A percentile compares a stretch with the other conserved stretches of the same genome.
Evolutionary conservation across 352 stramenopile species (phyloP).

Genomic region (Saprolegnia diclina): DNA sequence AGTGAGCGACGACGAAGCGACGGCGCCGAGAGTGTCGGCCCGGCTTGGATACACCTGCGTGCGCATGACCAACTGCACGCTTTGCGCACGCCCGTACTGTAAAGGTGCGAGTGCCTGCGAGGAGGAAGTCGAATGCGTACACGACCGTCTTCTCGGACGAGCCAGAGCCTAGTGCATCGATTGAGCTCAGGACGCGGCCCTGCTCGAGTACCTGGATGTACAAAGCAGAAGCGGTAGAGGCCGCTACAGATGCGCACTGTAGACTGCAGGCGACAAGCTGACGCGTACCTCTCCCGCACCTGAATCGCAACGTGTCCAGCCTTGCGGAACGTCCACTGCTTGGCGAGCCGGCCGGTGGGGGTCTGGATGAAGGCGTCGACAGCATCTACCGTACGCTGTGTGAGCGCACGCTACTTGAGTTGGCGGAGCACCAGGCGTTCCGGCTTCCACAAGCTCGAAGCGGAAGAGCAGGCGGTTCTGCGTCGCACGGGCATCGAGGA

Average conservation of each 20-base stretch:
- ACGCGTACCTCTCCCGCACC: neutral
- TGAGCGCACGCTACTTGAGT: too few relatives aligned
- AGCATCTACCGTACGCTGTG: neutral
- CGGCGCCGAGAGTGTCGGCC: neutral
- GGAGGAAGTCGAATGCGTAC: conserved; percentile 6
- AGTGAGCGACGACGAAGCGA: neutral
- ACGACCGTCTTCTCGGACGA: neutral
- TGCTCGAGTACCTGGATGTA: conserved; percentile 9
- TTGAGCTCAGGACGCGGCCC: too few relatives aligned
- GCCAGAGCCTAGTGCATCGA: neutral
- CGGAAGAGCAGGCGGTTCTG: conserved; percentile 8
- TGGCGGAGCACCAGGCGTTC: neutral
- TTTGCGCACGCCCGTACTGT: neutral
- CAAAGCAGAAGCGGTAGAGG: conserved; percentile 10
- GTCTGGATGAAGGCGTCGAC: conserved; percentile 1
- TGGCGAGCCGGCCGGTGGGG: neutral
- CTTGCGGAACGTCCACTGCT: neutral
- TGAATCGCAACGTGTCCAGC: conserved; percentile 6
- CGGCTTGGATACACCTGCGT: neutral
- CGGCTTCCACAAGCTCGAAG: neutral
- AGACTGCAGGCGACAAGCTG: neutral
- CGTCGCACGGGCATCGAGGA: conserved; percentile 1
- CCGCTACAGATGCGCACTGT: neutral
- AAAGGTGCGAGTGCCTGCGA: neutral
- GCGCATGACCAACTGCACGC: neutral